phyloP scores from a whole-genome alignment of 1,139 yeast genomes.

The Geotrichum europaeum region DNA sequence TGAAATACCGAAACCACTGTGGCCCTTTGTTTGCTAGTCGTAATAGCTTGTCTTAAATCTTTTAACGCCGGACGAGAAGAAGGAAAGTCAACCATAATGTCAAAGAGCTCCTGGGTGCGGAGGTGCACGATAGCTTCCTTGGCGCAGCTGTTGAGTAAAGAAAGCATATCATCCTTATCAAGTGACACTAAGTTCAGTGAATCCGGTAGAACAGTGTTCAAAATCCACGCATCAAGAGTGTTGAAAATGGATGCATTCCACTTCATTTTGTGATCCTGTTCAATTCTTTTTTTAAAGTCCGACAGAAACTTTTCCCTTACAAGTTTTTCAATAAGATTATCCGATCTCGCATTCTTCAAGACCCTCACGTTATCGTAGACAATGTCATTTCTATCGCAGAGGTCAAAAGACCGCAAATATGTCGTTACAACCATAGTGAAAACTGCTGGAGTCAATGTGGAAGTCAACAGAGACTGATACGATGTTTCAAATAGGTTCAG shows the following conservation, averaged over 20 bases:
- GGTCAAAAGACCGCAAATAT: conserved; percentile 15
- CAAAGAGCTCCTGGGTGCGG: conserved; percentile 59
- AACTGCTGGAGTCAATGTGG: conserved; percentile 4
- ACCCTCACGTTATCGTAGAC: conserved; percentile 10
- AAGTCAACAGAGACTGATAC: conserved; percentile 10
- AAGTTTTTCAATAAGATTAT: conserved; percentile 15
- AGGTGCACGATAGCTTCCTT: conserved; percentile 26
- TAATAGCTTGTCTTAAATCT: conserved; percentile 52
- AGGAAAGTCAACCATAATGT: conserved; percentile 57
- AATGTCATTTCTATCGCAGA: conserved; percentile 13
- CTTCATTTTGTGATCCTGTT: conserved; percentile 13
- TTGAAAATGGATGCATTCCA: conserved; percentile 23
- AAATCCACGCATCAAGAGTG: conserved; percentile 20
- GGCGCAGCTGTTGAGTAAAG: conserved; percentile 11
- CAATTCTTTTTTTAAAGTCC: conserved; percentile 14
- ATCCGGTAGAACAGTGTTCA: conserved; percentile 5
- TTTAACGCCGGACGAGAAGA: conserved; percentile 50
- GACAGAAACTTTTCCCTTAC: conserved; percentile 15
- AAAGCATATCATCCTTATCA: conserved; percentile 10
- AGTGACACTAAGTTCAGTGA: conserved; percentile 14
- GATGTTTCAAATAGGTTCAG: conserved; percentile 14
- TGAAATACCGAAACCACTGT: conserved; percentile 53
- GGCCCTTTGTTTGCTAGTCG: conserved; percentile 41
- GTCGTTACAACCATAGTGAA: conserved; percentile 5
- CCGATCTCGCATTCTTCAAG: conserved; percentile 16